Percentiles rank a stretch among this genome's conserved stretches.
These are phyloP conservation scores for Saxophila tyrrhenica DNA, from an alignment of 495 filamentous ascomycete genomes.

Conservation along the genomic window DNA sequence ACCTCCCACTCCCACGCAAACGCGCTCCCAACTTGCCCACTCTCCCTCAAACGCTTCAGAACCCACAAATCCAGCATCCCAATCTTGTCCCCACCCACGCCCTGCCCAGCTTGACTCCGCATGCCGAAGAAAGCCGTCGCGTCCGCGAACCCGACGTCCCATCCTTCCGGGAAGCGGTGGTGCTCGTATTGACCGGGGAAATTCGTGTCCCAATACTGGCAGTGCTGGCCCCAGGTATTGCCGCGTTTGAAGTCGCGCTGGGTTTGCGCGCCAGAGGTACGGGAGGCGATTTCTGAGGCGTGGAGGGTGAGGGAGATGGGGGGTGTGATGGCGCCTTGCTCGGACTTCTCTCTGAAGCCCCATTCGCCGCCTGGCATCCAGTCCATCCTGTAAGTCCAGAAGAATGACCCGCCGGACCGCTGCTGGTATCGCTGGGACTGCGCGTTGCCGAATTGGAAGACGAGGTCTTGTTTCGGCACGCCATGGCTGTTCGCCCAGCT, in stretches of 20 bases:
- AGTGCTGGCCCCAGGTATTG: conserved; percentile 28
- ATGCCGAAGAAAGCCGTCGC: conserved; percentile 37
- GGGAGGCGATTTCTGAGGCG: conserved; percentile 24
- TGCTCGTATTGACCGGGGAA: conserved; percentile 35
- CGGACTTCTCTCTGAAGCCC: conserved; percentile 40
- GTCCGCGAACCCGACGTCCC: conserved; percentile 43
- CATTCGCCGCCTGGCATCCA: conserved; percentile 45
- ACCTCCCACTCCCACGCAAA: conserved; percentile 44
- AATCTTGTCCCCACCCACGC: conserved; percentile 38
- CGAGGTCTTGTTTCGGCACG: conserved; percentile 22
- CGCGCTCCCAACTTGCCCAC: conserved; percentile 29
- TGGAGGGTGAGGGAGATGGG: conserved; percentile 29
- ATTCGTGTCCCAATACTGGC: conserved; percentile 35
- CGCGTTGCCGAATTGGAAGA: conserved; percentile 36
- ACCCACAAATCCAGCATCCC: conserved; percentile 44
- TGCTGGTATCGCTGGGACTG: conserved; percentile 35
- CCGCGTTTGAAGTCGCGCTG: conserved; percentile 25
- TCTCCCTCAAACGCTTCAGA: conserved; percentile 40
- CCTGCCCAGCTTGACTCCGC: conserved; percentile 16
- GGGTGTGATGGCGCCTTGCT: conserved; percentile 30
- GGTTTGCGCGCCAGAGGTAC: conserved; percentile 24
- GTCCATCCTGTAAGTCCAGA: conserved; percentile 46
- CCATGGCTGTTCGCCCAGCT: conserved; percentile 32
- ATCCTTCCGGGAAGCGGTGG: conserved; percentile 39
- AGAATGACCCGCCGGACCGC: conserved; percentile 37